phyloP scores from a whole-genome alignment of 345 rosid species.

The Ceriops decandra region DNA sequence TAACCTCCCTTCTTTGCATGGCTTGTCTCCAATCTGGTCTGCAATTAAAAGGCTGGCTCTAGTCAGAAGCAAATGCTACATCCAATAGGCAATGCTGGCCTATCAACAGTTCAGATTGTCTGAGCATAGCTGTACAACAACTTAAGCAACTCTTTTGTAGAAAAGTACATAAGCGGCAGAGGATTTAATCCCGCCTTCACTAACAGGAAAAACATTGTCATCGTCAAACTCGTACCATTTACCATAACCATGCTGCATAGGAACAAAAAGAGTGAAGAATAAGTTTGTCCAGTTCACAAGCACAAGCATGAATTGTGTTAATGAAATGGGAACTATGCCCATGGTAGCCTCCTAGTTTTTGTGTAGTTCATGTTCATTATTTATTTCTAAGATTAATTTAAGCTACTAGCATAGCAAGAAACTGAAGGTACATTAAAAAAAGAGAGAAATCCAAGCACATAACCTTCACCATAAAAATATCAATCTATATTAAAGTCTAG shows the following conservation, averaged over 20 bases:
- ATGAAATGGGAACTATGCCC: too few relatives aligned
- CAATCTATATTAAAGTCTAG: too few relatives aligned
- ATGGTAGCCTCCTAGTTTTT: too few relatives aligned
- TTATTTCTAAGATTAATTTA: too few relatives aligned
- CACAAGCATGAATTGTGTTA: too few relatives aligned
- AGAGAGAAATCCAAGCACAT: too few relatives aligned
- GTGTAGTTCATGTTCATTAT: too few relatives aligned
- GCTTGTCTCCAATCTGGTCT: background rate
- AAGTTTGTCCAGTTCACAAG: too few relatives aligned
- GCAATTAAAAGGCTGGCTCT: background rate
- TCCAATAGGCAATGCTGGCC: background rate
- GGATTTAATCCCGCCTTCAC: constrained; percentile 15
- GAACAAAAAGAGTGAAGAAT: background rate
- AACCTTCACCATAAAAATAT: too few relatives aligned
- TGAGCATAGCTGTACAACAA: background rate
- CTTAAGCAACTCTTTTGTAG: constrained; percentile 20
- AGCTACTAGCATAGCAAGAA: too few relatives aligned
- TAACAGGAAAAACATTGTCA: constrained; percentile 4
- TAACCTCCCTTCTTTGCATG: background rate
- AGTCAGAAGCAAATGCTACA: background rate
- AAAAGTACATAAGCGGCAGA: constrained; percentile 27
- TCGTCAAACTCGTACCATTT: constrained; percentile 26
- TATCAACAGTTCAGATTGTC: background rate
- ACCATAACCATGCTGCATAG: constrained; percentile 20
- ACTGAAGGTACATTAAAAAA: too few relatives aligned